A percentile compares a stretch with the other conserved stretches of the same genome.
phyloP scores from a whole-genome alignment of 2,329 filamentous ascomycete genomes.

The Colletotrichum sp. region DNA sequence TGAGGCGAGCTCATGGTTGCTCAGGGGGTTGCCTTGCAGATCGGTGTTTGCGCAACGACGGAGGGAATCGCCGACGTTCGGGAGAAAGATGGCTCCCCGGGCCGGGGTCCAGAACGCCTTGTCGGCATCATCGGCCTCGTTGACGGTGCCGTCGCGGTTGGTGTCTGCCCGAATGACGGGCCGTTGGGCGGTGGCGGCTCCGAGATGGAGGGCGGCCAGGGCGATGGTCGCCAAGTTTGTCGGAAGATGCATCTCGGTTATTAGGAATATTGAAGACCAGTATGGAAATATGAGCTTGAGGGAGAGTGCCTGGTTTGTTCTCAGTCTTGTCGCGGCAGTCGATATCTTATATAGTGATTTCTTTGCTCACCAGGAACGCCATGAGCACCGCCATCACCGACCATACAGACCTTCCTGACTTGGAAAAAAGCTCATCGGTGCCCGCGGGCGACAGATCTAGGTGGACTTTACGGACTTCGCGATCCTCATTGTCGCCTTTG shows the following conservation, averaged over 20 bases:
- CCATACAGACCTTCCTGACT: not conserved
- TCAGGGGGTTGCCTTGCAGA: slow-evolving; percentile 5
- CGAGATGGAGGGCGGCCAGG: not conserved
- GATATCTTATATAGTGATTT: not conserved
- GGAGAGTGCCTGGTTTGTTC: not conserved
- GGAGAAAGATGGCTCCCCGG: slow-evolving; percentile 38
- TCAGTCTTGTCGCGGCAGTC: not conserved
- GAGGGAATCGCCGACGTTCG: slow-evolving; percentile 39
- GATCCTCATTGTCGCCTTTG: not conserved
- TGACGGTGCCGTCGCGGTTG: slow-evolving; percentile 39
- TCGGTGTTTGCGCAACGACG: slow-evolving; percentile 30
- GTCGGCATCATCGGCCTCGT: slow-evolving; percentile 27
- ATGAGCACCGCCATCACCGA: not conserved
- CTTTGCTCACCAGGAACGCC: not conserved
- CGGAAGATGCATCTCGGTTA: not conserved
- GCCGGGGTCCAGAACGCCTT: slow-evolving; percentile 29
- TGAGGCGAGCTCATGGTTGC: slow-evolving; percentile 30
- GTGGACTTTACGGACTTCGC: not conserved
- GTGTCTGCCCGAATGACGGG: slow-evolving; percentile 36
- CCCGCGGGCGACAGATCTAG: not conserved
- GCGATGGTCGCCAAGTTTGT: not conserved
- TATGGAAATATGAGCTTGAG: fast-evolving
- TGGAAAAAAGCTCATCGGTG: not conserved
- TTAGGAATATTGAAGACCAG: not conserved
- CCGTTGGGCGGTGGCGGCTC: not conserved